Base-by-base conservation (phyloP, 768 basidiomycete species). In the Rhodotorula sphaerocarpa region DNA sequence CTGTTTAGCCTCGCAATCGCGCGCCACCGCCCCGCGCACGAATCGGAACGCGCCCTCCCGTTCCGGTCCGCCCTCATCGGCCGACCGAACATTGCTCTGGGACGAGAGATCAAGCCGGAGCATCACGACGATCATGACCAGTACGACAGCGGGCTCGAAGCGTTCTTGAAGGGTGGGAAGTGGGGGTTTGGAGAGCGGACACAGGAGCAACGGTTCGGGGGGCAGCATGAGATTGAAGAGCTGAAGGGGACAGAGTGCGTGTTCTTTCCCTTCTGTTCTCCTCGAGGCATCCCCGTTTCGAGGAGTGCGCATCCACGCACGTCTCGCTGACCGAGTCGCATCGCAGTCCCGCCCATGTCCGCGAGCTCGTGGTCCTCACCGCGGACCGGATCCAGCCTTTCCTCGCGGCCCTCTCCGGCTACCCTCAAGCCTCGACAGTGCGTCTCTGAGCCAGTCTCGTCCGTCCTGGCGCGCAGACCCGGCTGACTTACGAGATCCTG, bases 371-470 rank as follows among this genome's bases (percentile, higher is more conserved):
- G 9, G 58, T 39, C 48, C 55, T 68, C 59, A 55, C 67, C 2
- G 62, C 67, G 1, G 67, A 68, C 42, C 55, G 67, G 10, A 43
- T 54, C 1, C 56, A 61, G 42, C 67, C 67, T 1, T 64, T 68
- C 63, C 52, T 68, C 18, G 43, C 46, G 18, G 59, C 59, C 0
- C 39, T 64, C 1, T 51, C 59, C 14, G 7, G 34, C 11, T 68
- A 46, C 30, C 36, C 59, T 12, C 9, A 46, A 1, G 57, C 67
- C 1, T n/a, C 55, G 1, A 60, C 36, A 30, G 66, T 64, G 1
- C n/a, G 59, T 48, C 31, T 5, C 3, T 16, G 5, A 21, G 20
- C 16, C 23, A 9, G 34, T 30, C 28, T 51, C 36, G 42, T 28
- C 34, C n/a, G 23, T 11, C 12, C 47, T 41, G 30, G 16, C 23